phyloP scores from a whole-genome alignment of 2,329 filamentous ascomycete genomes.

The Hymenoscyphus linearis region DNA sequence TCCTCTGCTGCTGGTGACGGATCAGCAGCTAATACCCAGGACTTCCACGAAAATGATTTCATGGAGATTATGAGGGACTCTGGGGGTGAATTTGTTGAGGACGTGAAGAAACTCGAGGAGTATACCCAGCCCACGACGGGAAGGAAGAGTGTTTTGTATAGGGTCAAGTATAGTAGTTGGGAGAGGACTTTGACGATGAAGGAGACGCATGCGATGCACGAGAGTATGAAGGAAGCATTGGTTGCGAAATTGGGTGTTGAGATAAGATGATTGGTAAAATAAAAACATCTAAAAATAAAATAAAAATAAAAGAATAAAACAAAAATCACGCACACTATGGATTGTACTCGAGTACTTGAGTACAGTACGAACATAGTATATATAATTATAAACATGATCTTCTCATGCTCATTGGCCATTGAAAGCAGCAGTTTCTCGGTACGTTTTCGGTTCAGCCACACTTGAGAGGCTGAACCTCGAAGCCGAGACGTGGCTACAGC shows the following conservation, averaged over 20 bases:
- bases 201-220: slow-evolving; percentile 74
- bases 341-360: too few species aligned
- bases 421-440: not conserved
- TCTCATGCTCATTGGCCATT: too few species aligned
- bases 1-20: slow-evolving; percentile 44
- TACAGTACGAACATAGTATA: not conserved
- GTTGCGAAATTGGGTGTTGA: slow-evolving; percentile 72
- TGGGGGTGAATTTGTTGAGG: slow-evolving; percentile 79
- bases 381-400: not conserved
- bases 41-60: slow-evolving; percentile 90
- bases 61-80: slow-evolving; percentile 91
- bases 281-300: too few species aligned
- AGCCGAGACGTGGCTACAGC: slow-evolving; percentile 10
- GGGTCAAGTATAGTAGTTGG: slow-evolving; percentile 88
- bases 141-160: slow-evolving; percentile 80
- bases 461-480: not conserved
- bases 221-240: slow-evolving; percentile 58
- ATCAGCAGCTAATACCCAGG: slow-evolving; percentile 35
- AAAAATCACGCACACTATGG: too few species aligned
- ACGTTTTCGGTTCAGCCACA: not conserved
- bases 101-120: slow-evolving; percentile 77
- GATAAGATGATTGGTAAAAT: slow-evolving; percentile 49
- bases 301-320: too few species aligned
- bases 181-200: slow-evolving; percentile 84
- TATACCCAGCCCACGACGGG: slow-evolving; percentile 85